Evolutionary conservation across 2,329 filamentous ascomycete species (phyloP), one percentile per base, ranked within the genome.

Genomic region (Xylariaceae sp.): DNA sequence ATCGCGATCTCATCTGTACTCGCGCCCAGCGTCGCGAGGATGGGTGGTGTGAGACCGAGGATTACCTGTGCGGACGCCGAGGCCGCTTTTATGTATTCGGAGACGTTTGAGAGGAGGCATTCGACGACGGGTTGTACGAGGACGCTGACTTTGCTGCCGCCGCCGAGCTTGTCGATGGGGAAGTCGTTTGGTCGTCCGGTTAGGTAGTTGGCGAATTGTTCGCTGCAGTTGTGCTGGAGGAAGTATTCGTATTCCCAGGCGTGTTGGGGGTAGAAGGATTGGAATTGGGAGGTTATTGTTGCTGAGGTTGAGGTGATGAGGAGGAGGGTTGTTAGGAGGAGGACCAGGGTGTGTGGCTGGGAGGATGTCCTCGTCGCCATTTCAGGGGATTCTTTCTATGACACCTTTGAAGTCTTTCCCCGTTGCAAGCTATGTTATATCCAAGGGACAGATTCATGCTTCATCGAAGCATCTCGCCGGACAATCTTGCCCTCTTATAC

Each of bases 41-140:
- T 55, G 0, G 64, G 64, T 18, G 65, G 67, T 5, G 63, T 64
- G 15, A 69, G 54, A 56, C 67, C 65, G 15, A 69, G 65, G 9
- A 68, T 53, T 7, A 67, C 68, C 39, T 68, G 64, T 13, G 67
- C 65, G 3, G 63, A 61, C 1, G 68, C 60, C 48, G 63, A 61
- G 2, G 57, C 64, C 3, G 63, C 56, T 39, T 68, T 68, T 56
- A 66, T 63, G 52, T 67, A 69, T 39, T 69, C 66, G 52, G 64
- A 59, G 3, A 52, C 54, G n/a, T 62, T 48, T n/a, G 64, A 58
- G 30, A 67, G 61, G 18, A 67, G 54, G 56, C 64, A 64, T 34
- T 51, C 35, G 4, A 67, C 55, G 7, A 67, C 60, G 0, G 65
- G 62, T 58, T 71, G 58, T 13, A 62, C 61, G 23, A 67, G 1